These are phyloP conservation scores for Solanum sejunctum DNA, from an alignment of 257 asterid genomes.

Conservation along the genomic window DNA sequence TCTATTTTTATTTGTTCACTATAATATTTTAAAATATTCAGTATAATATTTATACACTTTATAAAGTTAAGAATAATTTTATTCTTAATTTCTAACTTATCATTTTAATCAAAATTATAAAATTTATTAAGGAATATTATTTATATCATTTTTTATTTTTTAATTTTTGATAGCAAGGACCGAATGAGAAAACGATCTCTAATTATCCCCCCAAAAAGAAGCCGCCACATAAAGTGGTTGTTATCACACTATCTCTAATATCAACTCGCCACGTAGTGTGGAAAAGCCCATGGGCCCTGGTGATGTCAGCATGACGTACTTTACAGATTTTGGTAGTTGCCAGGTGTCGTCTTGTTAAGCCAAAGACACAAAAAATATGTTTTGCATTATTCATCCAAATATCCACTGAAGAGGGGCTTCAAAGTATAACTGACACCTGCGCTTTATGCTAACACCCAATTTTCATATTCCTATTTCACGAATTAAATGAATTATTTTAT, in stretches of 20 bases:
- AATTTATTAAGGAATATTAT: no score
- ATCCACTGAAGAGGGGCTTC: background rate
- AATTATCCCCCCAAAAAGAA: background rate
- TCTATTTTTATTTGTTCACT: no score
- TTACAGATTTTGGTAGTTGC: background rate
- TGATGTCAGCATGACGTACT: conserved; percentile 3
- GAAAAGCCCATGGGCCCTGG: background rate
- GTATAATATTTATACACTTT: no score
- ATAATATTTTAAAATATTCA: no score
- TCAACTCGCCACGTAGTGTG: background rate
- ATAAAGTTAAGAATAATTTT: no score
- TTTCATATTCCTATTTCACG: background rate
- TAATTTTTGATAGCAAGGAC: no score
- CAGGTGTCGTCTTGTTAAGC: background rate
- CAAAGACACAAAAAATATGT: background rate
- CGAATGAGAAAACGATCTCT: no score
- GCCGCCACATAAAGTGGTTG: conserved; percentile 19
- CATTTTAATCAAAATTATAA: no score
- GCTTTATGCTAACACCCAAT: background rate
- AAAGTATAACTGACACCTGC: background rate
- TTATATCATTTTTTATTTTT: no score
- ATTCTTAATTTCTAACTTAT: no score
- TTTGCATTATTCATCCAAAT: background rate
- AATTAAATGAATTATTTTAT: background rate
- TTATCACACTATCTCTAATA: background rate